A percentile compares a stretch with the other conserved stretches of the same genome.
phyloP scores from a whole-genome alignment of 2,329 filamentous ascomycete genomes.

The Aureobasidium melanogenum region DNA sequence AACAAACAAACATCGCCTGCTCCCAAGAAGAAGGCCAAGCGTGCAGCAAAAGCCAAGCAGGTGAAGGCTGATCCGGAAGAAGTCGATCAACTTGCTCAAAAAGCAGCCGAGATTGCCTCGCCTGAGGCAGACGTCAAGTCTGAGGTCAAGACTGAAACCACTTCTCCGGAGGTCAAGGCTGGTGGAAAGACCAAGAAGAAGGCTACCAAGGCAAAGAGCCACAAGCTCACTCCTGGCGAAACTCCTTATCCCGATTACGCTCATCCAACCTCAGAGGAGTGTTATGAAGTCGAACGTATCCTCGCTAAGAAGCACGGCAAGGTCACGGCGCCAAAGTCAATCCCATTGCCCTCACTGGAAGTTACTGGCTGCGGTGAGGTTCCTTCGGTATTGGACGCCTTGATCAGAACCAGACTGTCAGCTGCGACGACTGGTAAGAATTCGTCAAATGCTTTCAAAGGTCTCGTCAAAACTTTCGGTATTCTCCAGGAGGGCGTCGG shows the following conservation, averaged over 20 bases:
- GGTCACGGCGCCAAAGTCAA: slow-evolving; percentile 53
- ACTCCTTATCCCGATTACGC: slow-evolving; percentile 61
- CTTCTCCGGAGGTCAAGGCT: neutral
- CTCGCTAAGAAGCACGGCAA: slow-evolving; percentile 59
- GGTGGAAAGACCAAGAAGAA: slow-evolving; percentile 26
- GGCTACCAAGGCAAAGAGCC: slow-evolving; percentile 33
- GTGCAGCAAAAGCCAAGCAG: slow-evolving; percentile 9
- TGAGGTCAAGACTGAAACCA: neutral
- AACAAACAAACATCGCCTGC: slow-evolving; percentile 15
- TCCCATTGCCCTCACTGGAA: slow-evolving; percentile 61
- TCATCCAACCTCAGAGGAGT: slow-evolving; percentile 59
- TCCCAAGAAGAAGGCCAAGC: slow-evolving; percentile 13
- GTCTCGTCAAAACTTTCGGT: slow-evolving; percentile 57
- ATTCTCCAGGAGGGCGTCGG: slow-evolving; percentile 53
- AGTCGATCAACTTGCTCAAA: slow-evolving; percentile 12
- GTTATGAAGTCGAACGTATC: slow-evolving; percentile 58
- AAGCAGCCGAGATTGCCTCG: slow-evolving; percentile 12
- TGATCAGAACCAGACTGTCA: slow-evolving; percentile 54
- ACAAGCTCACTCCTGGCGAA: slow-evolving; percentile 37
- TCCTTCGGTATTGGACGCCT: slow-evolving; percentile 54
- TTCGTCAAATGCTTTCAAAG: slow-evolving; percentile 57
- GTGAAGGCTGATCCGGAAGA: slow-evolving; percentile 16
- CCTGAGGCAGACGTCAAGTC: slow-evolving; percentile 12
- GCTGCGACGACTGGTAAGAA: slow-evolving; percentile 53
- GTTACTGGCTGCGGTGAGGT: slow-evolving; percentile 64